Conservation (phyloP, 2,329 filamentous ascomycete species). For the Mycocentrospora acerina region DNA sequence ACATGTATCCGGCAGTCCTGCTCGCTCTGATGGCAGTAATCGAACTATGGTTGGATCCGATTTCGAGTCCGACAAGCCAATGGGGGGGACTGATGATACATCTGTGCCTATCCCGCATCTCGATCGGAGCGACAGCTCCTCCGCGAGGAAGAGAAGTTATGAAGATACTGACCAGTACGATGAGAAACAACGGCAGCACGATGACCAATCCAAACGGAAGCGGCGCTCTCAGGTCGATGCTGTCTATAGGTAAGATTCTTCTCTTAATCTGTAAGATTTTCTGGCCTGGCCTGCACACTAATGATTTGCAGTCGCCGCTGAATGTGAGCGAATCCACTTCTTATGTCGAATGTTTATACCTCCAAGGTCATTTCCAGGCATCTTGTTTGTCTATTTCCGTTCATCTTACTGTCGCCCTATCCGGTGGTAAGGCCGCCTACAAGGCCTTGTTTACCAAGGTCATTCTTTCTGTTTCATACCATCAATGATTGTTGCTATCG, state of each 20-base stretch:
- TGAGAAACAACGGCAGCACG: constrained; percentile 35
- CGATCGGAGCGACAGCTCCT: constrained; percentile 33
- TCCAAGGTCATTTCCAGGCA: too few species aligned
- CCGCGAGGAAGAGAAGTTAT: constrained; percentile 40
- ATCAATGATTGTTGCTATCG: too few species aligned
- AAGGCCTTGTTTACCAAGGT: too few species aligned
- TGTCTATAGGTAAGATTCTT: constrained; percentile 37
- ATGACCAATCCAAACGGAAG: constrained; percentile 40
- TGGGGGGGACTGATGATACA: constrained; percentile 12
- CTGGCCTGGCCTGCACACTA: too few species aligned
- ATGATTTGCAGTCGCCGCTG: constrained; percentile 14
- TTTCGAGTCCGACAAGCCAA: constrained; percentile 30
- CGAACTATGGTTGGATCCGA: constrained; percentile 38
- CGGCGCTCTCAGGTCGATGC: constrained; percentile 38
- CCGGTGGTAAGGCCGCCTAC: too few species aligned
- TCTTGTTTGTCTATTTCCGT: too few species aligned
- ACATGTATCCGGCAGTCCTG: constrained; percentile 28
- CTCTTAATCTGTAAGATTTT: too few species aligned
- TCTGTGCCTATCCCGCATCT: constrained; percentile 17
- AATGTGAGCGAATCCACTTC: background rate
- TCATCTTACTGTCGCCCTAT: too few species aligned
- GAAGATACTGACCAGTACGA: constrained; percentile 37
- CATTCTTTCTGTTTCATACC: too few species aligned
- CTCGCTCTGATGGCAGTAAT: constrained; percentile 38
- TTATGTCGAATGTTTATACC: too few species aligned